phyloP scores from a whole-genome alignment of 805 yeast species.

The Ogataea degrootiae region DNA sequence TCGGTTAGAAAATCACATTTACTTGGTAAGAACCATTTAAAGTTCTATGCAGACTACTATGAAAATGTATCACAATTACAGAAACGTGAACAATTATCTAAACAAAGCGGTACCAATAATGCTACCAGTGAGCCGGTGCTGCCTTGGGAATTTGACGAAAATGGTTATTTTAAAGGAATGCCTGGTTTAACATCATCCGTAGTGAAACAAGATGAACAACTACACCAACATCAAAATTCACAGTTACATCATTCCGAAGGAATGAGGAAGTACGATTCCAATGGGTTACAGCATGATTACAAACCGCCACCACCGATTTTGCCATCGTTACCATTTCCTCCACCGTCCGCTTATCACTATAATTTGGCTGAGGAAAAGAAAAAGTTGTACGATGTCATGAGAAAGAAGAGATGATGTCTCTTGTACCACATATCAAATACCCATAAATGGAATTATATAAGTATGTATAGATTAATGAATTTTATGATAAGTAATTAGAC shows the following conservation, averaged over 20 bases:
- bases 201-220: neutral
- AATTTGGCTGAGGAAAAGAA: conserved; percentile 18
- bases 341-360: conserved; percentile 27
- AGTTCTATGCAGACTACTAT: conserved; percentile 69
- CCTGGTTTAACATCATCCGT: conserved; percentile 27
- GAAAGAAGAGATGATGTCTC: neutral
- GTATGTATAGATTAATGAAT: neutral
- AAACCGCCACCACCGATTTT: conserved; percentile 34
- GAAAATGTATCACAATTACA: conserved; percentile 33
- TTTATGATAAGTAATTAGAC: no score
- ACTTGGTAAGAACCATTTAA: conserved; percentile 70
- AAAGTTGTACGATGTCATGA: conserved; percentile 10
- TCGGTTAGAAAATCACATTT: conserved; percentile 81
- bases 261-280: neutral
- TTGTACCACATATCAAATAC: no score
- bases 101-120: conserved; percentile 12
- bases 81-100: no score
- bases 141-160: conserved; percentile 34
- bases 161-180: conserved; percentile 31
- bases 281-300: conserved; percentile 1
- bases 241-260: no score
- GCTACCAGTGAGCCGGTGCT: conserved; percentile 19
- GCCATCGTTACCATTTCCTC: conserved; percentile 32
- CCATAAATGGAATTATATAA: neutral
- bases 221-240: neutral